Evolutionary conservation across 257 asterid genomes (phyloP).

Genomic region (Gentiana dahurica): DNA sequence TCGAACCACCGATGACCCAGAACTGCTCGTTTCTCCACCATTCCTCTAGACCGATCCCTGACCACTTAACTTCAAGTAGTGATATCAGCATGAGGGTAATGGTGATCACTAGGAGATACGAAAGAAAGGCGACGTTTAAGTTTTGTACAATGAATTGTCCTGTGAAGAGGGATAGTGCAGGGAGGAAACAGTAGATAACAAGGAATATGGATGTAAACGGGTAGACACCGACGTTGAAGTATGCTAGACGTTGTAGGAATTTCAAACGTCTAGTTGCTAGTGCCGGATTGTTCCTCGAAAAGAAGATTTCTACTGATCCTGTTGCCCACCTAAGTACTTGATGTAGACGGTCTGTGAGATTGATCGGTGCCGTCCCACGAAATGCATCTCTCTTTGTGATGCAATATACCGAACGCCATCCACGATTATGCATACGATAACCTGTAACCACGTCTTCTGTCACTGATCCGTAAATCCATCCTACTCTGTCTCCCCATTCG

Average conservation of each 20-base stretch:
- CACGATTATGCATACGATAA: slow-evolving; percentile 98
- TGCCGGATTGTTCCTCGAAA: slow-evolving; percentile 70
- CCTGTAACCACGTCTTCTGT: slow-evolving; percentile 98
- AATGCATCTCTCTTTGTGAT: slow-evolving; percentile 92
- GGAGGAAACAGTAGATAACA: slow-evolving; percentile 81
- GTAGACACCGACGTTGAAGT: slow-evolving; percentile 89
- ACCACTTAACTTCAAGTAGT: slow-evolving; percentile 92
- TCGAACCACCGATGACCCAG: slow-evolving; percentile 87
- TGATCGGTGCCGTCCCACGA: slow-evolving; percentile 88
- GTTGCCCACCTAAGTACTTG: slow-evolving; percentile 99
- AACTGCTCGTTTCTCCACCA: slow-evolving; percentile 97
- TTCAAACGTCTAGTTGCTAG: slow-evolving; percentile 78
- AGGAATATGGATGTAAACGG: slow-evolving; percentile 91
- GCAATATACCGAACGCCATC: slow-evolving; percentile 94
- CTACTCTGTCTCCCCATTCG: slow-evolving; percentile 96
- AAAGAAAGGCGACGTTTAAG: slow-evolving; percentile 42
- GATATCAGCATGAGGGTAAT: slow-evolving; percentile 54
- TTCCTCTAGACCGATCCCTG: slow-evolving; percentile 81
- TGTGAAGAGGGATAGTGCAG: slow-evolving; percentile 72
- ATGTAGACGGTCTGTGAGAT: slow-evolving; percentile 90
- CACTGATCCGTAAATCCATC: slow-evolving; percentile 97
- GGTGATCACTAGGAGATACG: slow-evolving; percentile 60
- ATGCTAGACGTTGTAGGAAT: slow-evolving; percentile 82
- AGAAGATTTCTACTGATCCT: slow-evolving; percentile 95
- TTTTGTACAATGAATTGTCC: slow-evolving; percentile 86